Conservation (phyloP, 2,329 filamentous ascomycete species). For the Paecilomyces fulvus region DNA sequence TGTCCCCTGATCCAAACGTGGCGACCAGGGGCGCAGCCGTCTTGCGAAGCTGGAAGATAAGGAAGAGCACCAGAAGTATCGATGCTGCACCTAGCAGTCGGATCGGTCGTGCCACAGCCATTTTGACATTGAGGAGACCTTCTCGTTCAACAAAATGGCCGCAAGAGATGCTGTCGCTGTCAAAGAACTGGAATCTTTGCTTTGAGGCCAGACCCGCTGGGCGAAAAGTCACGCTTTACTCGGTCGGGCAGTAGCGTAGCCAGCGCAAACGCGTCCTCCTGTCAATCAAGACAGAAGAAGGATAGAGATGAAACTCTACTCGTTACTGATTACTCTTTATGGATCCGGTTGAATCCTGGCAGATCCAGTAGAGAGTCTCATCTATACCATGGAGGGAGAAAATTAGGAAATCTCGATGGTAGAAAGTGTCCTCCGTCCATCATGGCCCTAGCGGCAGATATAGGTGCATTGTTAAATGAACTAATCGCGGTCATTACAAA, state of each 20-base stretch:
- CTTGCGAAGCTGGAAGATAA: slow-evolving; percentile 66
- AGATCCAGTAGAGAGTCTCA: neutral
- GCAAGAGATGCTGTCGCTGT: neutral
- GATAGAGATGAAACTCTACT: neutral
- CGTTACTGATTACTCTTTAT: neutral
- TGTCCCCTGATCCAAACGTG: slow-evolving; percentile 27
- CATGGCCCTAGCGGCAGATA: slow-evolving; percentile 64
- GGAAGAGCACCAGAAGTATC: slow-evolving; percentile 37
- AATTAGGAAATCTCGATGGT: neutral
- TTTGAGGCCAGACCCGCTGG: neutral
- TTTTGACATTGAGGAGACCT: slow-evolving; percentile 8
- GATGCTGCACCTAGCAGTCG: slow-evolving; percentile 7
- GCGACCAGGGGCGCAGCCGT: slow-evolving; percentile 33
- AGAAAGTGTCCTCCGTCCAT: slow-evolving; percentile 4
- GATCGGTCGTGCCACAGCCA: slow-evolving; percentile 10
- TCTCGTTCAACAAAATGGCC: neutral
- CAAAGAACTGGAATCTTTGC: slow-evolving; percentile 6
- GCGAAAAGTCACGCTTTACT: neutral
- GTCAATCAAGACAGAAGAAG: neutral
- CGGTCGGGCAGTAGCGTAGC: neutral
- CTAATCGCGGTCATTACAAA: slow-evolving; percentile 58
- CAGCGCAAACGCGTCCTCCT: neutral
- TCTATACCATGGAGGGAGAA: neutral
- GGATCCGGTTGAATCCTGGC: neutral
- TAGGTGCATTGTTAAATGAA: slow-evolving; percentile 60